These are phyloP conservation scores for Leccinum disarticulatum DNA, from an alignment of 768 basidiomycete species.

Conservation along the genomic window DNA sequence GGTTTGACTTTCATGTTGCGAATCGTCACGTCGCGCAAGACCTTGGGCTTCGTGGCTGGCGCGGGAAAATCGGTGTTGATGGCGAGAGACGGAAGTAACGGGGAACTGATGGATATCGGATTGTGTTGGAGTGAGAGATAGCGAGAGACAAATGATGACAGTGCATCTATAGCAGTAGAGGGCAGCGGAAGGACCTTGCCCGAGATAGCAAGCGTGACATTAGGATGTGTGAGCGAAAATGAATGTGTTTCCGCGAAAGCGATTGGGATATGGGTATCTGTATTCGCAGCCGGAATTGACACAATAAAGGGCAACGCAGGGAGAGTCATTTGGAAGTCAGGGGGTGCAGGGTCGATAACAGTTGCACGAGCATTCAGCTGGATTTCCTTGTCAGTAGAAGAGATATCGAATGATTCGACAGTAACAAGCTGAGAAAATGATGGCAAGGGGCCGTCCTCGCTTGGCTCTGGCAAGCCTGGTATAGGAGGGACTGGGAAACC, in stretches of 20 bases:
- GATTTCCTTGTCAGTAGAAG: conserved; percentile 37
- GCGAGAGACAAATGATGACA: conserved; percentile 63
- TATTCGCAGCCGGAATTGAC: conserved; percentile 40
- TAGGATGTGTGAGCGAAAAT: conserved; percentile 64
- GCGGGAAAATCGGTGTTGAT: conserved; percentile 59
- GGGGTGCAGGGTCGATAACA: conserved; percentile 55
- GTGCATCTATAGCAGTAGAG: conserved; percentile 35
- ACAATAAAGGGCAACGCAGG: conserved; percentile 65
- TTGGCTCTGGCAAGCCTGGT: conserved; percentile 66
- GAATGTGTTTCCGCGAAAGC: conserved; percentile 56
- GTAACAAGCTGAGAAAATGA: conserved; percentile 58
- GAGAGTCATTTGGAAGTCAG: conserved; percentile 45
- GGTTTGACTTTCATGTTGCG: conserved; percentile 72
- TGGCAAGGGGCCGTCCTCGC: conserved; percentile 50
- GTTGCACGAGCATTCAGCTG: conserved; percentile 54
- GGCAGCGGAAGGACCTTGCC: conserved; percentile 60
- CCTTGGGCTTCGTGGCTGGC: conserved; percentile 58
- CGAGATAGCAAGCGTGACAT: conserved; percentile 56
- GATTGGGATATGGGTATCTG: conserved; percentile 40
- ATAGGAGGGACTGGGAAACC: conserved; percentile 54
- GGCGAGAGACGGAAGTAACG: conserved; percentile 51
- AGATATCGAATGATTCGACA: conserved; percentile 54
- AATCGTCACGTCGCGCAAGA: conserved; percentile 73
- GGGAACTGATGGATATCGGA: conserved; percentile 56
- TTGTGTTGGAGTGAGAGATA: conserved; percentile 61